Percentiles rank a stretch among this genome's conserved stretches.
Evolutionary conservation across 441 rosid genomes (phyloP).

Genomic region (Aquilaria agallochum): DNA sequence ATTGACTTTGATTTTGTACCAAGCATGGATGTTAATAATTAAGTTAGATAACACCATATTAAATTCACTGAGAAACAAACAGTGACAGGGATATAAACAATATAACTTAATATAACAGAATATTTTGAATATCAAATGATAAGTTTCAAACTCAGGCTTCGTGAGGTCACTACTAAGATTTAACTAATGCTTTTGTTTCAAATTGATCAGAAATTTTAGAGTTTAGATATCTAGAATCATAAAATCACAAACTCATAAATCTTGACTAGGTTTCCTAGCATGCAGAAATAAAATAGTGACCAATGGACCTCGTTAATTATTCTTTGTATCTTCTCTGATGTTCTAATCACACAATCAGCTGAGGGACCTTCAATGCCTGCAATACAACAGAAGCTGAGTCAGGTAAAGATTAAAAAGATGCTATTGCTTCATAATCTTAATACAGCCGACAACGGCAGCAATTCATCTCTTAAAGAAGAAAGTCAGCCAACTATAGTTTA

Average conservation of each 20-base stretch:
- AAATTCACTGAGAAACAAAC: no score
- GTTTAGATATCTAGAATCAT: no score
- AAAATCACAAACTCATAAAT: neutral
- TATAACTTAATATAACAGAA: no score
- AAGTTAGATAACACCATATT: no score
- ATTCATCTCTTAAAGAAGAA: neutral
- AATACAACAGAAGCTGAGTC: conserved; percentile 5
- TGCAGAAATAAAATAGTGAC: conserved; percentile 4
- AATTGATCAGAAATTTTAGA: no score
- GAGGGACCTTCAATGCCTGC: conserved; percentile 81
- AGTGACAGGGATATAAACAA: no score
- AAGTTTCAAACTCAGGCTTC: no score
- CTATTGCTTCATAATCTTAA: neutral
- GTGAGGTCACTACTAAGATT: no score
- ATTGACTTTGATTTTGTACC: neutral
- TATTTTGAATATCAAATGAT: no score
- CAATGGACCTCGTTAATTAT: conserved; percentile 63
- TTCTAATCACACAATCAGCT: conserved; percentile 46
- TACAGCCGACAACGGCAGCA: no score
- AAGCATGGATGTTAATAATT: no score
- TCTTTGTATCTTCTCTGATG: conserved; percentile 57
- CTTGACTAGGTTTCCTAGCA: conserved; percentile 1
- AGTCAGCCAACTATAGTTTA: neutral
- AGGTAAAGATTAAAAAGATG: neutral
- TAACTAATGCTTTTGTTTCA: no score